Base-by-base conservation (phyloP, 2,329 filamentous ascomycete species). In the Corinectria fuckeliana region DNA sequence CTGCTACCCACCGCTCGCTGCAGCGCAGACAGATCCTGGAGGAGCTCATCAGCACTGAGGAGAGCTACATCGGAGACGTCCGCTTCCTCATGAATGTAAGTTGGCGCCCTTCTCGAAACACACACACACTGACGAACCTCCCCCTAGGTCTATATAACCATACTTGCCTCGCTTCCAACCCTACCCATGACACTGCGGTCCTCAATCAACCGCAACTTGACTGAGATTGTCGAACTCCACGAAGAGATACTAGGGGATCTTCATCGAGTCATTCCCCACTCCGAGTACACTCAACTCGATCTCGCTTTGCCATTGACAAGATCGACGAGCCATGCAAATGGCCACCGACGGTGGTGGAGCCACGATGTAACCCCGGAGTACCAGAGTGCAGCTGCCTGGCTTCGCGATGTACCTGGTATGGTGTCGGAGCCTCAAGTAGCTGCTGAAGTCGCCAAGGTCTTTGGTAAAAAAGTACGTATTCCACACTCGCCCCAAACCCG, bases 61-160 rank as follows among this genome's bases (percentile, higher is more conserved):
- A 95, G 72, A 87, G 89, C 69, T 98, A 98, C 73, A 88, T 98
- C 68, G 87, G 89, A 14, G 94, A 97, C 69, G 77, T 98, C 58
- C 92, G 92, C 68, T 92, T 95, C 65, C 80, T 98, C 59, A 90
- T 91, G 73, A 93, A 96, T 76, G 93, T 94, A 78, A 72, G 87
- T 70, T 38, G 23, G 20, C 8, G 3, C 5, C 11, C 30, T 13
- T 3, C 38, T 9, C 6, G 23, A 21, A 4, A 4, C 25, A n/a
- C 10, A 16, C 25, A 3, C 9, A 7, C 9, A 10, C 14, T 13
- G 30, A 59, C 74, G 41, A 74, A 63, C 73, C 73, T 11, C 2
- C 13, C 7, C 8, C 5, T 39, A 92, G 90, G 85, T 91, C 20
- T 91, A 93, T 71, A 84, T 91, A 39, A 90, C 89, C 2, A 85